These are phyloP conservation scores for Microsporum audouinii DNA, from an alignment of 2,329 filamentous ascomycete genomes.

Conservation along the genomic window DNA sequence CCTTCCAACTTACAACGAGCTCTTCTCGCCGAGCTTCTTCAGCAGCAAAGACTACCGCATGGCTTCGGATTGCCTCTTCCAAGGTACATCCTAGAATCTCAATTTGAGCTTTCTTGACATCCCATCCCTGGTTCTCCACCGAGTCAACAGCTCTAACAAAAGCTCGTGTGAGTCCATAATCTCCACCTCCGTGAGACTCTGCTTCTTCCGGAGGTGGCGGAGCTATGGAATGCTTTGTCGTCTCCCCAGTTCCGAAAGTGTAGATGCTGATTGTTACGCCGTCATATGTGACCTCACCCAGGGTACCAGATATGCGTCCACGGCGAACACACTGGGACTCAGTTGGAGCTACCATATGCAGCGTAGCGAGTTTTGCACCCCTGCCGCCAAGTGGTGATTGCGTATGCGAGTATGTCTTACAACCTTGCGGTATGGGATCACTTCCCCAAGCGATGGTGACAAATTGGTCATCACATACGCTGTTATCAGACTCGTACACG, in stretches of 20 bases:
- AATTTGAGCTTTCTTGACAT: constrained; percentile 59
- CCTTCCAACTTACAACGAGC: constrained; percentile 60
- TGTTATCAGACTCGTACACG: constrained; percentile 85
- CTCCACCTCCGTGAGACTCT: constrained; percentile 59
- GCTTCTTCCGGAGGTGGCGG: constrained; percentile 46
- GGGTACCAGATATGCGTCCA: constrained; percentile 72
- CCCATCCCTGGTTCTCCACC: constrained; percentile 60
- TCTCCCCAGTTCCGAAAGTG: constrained; percentile 51
- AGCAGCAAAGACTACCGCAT: constrained; percentile 86
- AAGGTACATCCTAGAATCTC: constrained; percentile 68
- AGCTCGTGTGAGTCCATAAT: constrained; percentile 65
- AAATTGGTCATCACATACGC: constrained; percentile 84
- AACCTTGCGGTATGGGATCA: constrained; percentile 34
- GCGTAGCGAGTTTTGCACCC: constrained; percentile 69
- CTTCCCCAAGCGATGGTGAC: constrained; percentile 85
- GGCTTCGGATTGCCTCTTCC: constrained; percentile 78
- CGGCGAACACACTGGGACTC: constrained; percentile 77
- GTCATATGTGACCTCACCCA: constrained; percentile 79
- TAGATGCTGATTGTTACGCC: constrained; percentile 62
- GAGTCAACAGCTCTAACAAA: constrained; percentile 73
- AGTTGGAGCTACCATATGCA: constrained; percentile 92
- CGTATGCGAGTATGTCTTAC: constrained; percentile 13
- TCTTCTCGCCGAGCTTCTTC: constrained; percentile 66
- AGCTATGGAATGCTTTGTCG: constrained; percentile 48
- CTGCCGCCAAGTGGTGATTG: constrained; percentile 26